Evolutionary conservation across 2,329 filamentous ascomycete species (phyloP).

Genomic region (Graphium sp.): DNA sequence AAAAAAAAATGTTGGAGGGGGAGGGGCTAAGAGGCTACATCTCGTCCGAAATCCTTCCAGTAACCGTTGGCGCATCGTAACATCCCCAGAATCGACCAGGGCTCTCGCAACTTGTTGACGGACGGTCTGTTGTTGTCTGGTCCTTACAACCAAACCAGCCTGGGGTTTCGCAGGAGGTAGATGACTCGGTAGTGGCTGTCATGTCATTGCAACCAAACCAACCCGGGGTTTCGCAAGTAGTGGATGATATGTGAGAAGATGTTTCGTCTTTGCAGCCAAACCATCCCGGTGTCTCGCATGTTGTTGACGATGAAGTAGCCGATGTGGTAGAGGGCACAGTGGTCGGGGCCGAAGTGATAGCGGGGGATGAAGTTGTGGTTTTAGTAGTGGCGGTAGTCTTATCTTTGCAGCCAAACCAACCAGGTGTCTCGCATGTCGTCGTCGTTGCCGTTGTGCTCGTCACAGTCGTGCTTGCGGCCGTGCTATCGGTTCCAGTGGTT

Average conservation of each 20-base stretch:
- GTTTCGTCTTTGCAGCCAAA: slow-evolving; percentile 63
- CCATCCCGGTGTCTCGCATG: slow-evolving; percentile 86
- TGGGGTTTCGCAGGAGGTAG: slow-evolving; percentile 3
- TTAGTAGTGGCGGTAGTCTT: slow-evolving; percentile 18
- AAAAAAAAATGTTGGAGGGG: not conserved
- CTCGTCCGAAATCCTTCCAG: slow-evolving; percentile 12
- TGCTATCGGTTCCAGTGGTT: slow-evolving; percentile 27
- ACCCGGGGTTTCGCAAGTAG: slow-evolving; percentile 27
- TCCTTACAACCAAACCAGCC: slow-evolving; percentile 8
- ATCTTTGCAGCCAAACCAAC: slow-evolving; percentile 51
- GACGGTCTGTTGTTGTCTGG: slow-evolving; percentile 7
- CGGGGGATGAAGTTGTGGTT: slow-evolving; percentile 8
- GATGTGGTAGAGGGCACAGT: slow-evolving; percentile 25
- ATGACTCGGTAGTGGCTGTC: slow-evolving; percentile 10
- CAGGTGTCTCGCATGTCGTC: slow-evolving; percentile 43
- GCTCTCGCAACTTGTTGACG: slow-evolving; percentile 19
- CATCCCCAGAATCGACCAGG: slow-evolving; percentile 34
- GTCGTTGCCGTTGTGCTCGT: slow-evolving; percentile 27
- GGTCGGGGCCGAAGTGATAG: slow-evolving; percentile 24
- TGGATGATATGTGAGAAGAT: too few species aligned
- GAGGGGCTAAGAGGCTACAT: slow-evolving; percentile 11
- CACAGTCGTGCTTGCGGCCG: slow-evolving; percentile 21
- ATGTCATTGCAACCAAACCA: slow-evolving; percentile 22
- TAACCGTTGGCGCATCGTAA: slow-evolving; percentile 16
- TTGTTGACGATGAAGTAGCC: slow-evolving; percentile 40